Base-by-base conservation (phyloP, 1,284 basidiomycete species). In the Kwoniella shivajii region DNA sequence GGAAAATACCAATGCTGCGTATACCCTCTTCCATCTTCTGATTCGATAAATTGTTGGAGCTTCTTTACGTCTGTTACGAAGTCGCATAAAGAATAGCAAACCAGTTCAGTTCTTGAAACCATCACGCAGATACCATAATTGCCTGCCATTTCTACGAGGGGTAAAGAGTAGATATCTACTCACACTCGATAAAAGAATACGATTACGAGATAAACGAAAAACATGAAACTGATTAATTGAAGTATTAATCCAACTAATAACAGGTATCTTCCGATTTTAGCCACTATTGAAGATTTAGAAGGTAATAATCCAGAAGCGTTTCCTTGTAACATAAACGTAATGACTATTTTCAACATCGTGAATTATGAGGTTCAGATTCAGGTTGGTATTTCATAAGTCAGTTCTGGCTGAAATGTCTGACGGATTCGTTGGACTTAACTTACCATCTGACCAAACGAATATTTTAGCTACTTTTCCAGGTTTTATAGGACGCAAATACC, bases 381-480 rank as follows among this genome's bases (percentile, higher is more conserved):
- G n/a, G n/a, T n/a, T n/a, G n/a, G n/a, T n/a, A n/a, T n/a, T n/a
- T n/a, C n/a, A n/a, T n/a, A n/a, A n/a, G n/a, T n/a, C n/a, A n/a
- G n/a, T n/a, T n/a, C n/a, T n/a, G n/a, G n/a, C n/a, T n/a, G n/a
- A n/a, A n/a, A n/a, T n/a, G n/a, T n/a, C n/a, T n/a, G n/a, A n/a
- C n/a, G n/a, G n/a, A n/a, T n/a, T n/a, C n/a, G n/a, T n/a, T n/a
- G n/a, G n/a, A n/a, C n/a, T n/a, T 6, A 43, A 27, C 41, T 43
- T 43, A 43, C 41, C 22, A 43, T 43, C 41, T 43, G 41, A 43
- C 41, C 41, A 43, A 43, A 43, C 41, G 41, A 43, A 43, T 43
- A 43, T 43, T 13, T 43, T 29, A n/a, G 41, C 41, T 13, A 43
- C 41, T 20, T 43, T 43, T 20, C 27, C 41, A 43, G 41, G 41